Percentiles rank a stretch among this genome's conserved stretches.
Evolutionary conservation across 441 rosid species (phyloP).

Genomic region (Populus hybrid): DNA sequence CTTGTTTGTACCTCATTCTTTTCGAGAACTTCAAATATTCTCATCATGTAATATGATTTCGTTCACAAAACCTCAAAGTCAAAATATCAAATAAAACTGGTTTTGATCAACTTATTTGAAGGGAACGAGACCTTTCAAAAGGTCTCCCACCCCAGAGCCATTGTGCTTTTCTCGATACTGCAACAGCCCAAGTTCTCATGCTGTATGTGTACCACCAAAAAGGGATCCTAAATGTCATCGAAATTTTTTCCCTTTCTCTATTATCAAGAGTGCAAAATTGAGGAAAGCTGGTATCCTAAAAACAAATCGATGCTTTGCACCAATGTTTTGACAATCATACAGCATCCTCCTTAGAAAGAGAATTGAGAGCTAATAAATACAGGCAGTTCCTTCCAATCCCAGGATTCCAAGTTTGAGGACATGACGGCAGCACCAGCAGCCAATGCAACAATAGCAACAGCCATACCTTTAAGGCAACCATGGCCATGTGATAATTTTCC

Average conservation of each 20-base stretch:
- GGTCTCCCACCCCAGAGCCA: neutral
- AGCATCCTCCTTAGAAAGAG: conserved; percentile 10
- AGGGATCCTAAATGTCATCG: conserved; percentile 16
- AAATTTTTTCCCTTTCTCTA: conserved; percentile 3
- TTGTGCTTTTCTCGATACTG: neutral
- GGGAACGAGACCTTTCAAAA: neutral
- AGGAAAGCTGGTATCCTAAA: conserved; percentile 22
- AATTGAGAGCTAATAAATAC: conserved; percentile 28
- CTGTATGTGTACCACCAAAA: conserved; percentile 11
- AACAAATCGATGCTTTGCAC: conserved; percentile 28
- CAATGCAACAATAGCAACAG: conserved; percentile 32
- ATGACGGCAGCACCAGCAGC: conserved; percentile 54
- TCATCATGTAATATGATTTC: neutral
- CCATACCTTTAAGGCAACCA: conserved; percentile 47
- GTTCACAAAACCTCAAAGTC: neutral
- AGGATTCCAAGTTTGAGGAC: conserved; percentile 34
- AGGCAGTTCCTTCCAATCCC: conserved; percentile 44
- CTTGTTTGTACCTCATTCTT: neutral
- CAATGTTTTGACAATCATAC: conserved; percentile 8
- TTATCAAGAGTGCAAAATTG: conserved; percentile 22
- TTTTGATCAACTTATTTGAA: neutral
- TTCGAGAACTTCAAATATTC: neutral
- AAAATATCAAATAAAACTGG: neutral
- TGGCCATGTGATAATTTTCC: conserved; percentile 49
- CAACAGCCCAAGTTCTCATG: conserved; percentile 7